These are phyloP conservation scores for Prunus mongolica DNA, from an alignment of 306 rosid species.

Conservation along the genomic window DNA sequence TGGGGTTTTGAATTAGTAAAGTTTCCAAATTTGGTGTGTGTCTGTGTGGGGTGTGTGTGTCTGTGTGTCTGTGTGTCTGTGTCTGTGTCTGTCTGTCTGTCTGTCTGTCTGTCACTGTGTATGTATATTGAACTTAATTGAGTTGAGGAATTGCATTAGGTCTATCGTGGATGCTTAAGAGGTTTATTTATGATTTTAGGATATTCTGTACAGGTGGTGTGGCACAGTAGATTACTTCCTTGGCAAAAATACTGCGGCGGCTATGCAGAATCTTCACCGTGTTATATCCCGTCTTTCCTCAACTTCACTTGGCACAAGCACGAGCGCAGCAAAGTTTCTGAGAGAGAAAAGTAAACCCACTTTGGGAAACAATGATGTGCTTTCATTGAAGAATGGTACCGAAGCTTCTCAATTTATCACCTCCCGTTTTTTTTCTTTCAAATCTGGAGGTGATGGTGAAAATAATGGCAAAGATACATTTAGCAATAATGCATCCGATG, in stretches of 20 bases:
- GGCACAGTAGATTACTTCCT: background rate
- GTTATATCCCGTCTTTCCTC: slow-evolving; percentile 28
- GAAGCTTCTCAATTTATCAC: slow-evolving; percentile 13
- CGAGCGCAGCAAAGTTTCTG: slow-evolving; percentile 23
- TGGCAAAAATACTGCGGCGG: background rate
- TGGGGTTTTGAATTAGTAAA: background rate
- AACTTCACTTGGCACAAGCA: slow-evolving; percentile 20
- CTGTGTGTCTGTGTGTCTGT: background rate
- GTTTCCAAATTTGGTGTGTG: background rate
- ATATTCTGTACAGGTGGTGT: background rate
- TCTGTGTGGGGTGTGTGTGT: background rate
- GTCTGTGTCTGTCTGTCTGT: background rate
- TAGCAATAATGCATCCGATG: background rate
- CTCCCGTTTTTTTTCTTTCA: slow-evolving; percentile 31
- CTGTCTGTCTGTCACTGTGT: background rate
- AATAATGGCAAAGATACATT: slow-evolving; percentile 15
- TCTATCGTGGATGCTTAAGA: background rate
- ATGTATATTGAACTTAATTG: background rate
- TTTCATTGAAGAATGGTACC: slow-evolving; percentile 5
- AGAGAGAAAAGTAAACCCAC: slow-evolving; percentile 17
- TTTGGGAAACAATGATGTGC: slow-evolving; percentile 10
- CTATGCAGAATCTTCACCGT: slow-evolving; percentile 42
- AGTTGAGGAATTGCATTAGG: background rate
- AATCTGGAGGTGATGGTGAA: slow-evolving; percentile 35
- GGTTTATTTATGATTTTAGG: background rate